A percentile compares a stretch with the other conserved stretches of the same genome.
phyloP scores from a whole-genome alignment of 163 green algal species.

The Chlamydomonas reinhardtii region DNA sequence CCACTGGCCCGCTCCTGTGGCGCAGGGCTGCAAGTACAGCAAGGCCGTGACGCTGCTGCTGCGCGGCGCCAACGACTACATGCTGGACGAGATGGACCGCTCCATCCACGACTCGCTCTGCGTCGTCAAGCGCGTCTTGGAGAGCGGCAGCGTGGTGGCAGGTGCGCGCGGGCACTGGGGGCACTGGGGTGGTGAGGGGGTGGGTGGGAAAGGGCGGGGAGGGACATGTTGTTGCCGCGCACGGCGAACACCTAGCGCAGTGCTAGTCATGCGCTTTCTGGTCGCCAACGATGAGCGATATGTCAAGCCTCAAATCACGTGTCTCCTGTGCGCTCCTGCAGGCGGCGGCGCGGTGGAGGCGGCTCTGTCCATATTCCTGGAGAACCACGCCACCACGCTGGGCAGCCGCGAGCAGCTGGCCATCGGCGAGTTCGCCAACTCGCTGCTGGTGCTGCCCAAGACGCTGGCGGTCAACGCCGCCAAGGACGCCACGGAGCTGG shows the following conservation, averaged over 20 bases:
- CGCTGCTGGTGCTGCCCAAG: conserved; percentile 98
- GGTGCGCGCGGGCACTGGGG: conserved; percentile 48
- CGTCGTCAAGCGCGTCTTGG: conserved; percentile 97
- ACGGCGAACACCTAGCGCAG: too few relatives aligned
- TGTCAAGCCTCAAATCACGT: too few relatives aligned
- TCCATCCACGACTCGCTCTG: conserved; percentile 98
- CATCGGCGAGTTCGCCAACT: conserved; percentile 98
- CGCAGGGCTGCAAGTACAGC: conserved; percentile 69
- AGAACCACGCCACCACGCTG: conserved; percentile 96
- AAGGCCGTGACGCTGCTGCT: conserved; percentile 93
- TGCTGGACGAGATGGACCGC: conserved; percentile 99
- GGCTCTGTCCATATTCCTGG: conserved; percentile 96
- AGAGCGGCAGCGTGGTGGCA: conserved; percentile 91
- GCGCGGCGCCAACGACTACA: conserved; percentile 97
- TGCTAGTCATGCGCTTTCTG: too few relatives aligned
- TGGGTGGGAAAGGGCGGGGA: too few relatives aligned
- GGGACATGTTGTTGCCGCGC: too few relatives aligned
- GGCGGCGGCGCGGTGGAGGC: conserved; percentile 97
- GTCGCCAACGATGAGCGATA: too few relatives aligned
- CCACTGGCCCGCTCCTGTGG: too few relatives aligned
- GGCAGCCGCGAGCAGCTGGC: conserved; percentile 97
- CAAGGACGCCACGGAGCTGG: conserved; percentile 92
- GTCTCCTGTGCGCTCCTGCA: conserved; percentile 28
- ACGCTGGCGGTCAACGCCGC: conserved; percentile 98
- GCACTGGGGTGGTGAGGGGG: neutral